These are phyloP conservation scores for Maudiozyma serrabonitensis DNA, from an alignment of 805 yeast genomes.

Conservation along the genomic window DNA sequence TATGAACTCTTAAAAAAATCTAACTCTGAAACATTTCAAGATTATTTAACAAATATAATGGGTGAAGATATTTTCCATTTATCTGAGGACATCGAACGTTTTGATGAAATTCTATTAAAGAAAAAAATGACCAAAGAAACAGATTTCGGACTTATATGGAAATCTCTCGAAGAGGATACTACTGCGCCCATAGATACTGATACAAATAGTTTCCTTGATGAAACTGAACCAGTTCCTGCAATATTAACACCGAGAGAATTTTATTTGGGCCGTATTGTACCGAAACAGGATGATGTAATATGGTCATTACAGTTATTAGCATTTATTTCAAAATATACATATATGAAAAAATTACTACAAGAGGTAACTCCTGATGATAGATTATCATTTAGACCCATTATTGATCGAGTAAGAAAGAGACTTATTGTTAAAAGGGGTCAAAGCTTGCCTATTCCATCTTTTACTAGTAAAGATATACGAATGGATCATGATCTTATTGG, in stretches of 20 bases:
- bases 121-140: constrained; percentile 12
- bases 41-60: constrained; percentile 12
- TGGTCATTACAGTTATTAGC: constrained; percentile 91
- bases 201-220: constrained; percentile 9
- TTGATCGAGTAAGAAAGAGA: constrained; percentile 13
- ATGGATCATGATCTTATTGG: neutral
- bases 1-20: constrained; percentile 12
- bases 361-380: constrained; percentile 66
- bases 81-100: constrained; percentile 7
- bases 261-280: constrained; percentile 65
- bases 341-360: constrained; percentile 63
- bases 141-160: constrained; percentile 22
- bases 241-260: constrained; percentile 43
- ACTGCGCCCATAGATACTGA: neutral
- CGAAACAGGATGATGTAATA: constrained; percentile 85
- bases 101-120: constrained; percentile 8
- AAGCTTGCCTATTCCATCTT: neutral
- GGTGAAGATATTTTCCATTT: constrained; percentile 13
- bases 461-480: neutral
- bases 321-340: constrained; percentile 84
- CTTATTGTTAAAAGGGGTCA: neutral
- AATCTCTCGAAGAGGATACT: constrained; percentile 4
- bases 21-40: constrained; percentile 12
- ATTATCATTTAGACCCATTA: constrained; percentile 42
- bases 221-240: constrained; percentile 13